These are phyloP conservation scores for Pseudogymnoascus sp. DNA, from an alignment of 2,329 filamentous ascomycete species.

Conservation along the genomic window DNA sequence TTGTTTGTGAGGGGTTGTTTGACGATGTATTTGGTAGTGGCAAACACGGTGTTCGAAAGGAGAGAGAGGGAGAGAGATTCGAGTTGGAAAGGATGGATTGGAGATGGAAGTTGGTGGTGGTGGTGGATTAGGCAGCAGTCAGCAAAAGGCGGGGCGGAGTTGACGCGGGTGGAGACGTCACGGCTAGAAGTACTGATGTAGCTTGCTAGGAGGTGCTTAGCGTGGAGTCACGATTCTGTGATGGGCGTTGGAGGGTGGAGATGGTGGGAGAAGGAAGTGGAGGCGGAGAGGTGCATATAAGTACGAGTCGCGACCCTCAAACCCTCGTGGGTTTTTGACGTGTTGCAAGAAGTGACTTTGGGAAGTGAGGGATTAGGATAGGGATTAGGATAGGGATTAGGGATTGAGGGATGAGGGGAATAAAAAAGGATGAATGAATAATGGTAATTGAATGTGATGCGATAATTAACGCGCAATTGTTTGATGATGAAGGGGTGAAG, in stretches of 20 bases:
- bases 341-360: background rate
- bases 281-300: background rate
- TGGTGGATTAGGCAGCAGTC: conserved; percentile 4
- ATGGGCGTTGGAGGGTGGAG: background rate
- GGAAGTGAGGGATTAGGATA: background rate
- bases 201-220: background rate
- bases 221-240: background rate
- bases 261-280: background rate
- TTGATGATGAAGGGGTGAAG: background rate
- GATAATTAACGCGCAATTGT: background rate
- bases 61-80: background rate
- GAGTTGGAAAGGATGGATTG: background rate
- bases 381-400: no score
- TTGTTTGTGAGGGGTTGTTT: background rate
- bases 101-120: background rate
- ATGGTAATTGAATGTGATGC: background rate
- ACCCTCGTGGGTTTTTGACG: background rate
- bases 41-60: background rate
- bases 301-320: background rate
- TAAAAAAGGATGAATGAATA: background rate
- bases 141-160: background rate
- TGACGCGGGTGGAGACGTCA: conserved; percentile 1
- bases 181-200: background rate
- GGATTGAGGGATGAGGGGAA: background rate
- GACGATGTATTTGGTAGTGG: background rate